Percentiles rank a stretch among this genome's conserved stretches.
Conservation (phyloP, 2,329 filamentous ascomycete species). For the Botrytis paeoniae region DNA sequence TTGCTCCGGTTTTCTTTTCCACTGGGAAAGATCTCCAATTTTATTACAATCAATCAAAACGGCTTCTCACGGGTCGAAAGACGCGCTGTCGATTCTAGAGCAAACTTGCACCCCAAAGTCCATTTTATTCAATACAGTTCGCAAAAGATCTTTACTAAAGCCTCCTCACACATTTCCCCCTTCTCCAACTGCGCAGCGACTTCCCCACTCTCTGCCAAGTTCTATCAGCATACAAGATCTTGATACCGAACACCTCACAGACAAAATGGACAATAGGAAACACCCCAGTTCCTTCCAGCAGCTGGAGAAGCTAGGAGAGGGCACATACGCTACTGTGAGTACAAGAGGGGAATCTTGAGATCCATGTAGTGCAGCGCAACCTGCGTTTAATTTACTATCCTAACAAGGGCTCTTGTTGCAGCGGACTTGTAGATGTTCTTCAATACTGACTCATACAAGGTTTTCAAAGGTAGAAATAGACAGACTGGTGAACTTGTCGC, state of each 20-base stretch:
- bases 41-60: constrained; percentile 27
- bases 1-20: constrained; percentile 12
- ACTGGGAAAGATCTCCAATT: constrained; percentile 6
- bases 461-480: constrained; percentile 97
- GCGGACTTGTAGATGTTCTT: not conserved
- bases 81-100: constrained; percentile 35
- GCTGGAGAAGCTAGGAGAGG: constrained; percentile 97
- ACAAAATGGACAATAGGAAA: constrained; percentile 73
- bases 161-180: constrained; percentile 36
- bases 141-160: constrained; percentile 32
- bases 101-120: constrained; percentile 41
- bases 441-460: constrained; percentile 51
- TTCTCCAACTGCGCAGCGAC: constrained; percentile 29
- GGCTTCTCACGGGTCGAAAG: constrained; percentile 37
- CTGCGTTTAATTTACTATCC: not conserved
- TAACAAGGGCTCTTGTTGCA: not conserved
- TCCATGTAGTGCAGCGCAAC: not conserved
- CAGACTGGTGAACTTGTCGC: constrained; percentile 96
- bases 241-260: constrained; percentile 27
- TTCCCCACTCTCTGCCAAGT: constrained; percentile 34
- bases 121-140: constrained; percentile 44
- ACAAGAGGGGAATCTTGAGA: not conserved
- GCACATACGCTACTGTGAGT: constrained; percentile 91
- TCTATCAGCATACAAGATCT: constrained; percentile 38
- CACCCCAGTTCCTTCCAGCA: constrained; percentile 95